A percentile compares a stretch with the other conserved stretches of the same genome.
These are phyloP conservation scores for Fusarium ramigenum DNA, from an alignment of 2,329 filamentous ascomycete species.

Conservation along the genomic window DNA sequence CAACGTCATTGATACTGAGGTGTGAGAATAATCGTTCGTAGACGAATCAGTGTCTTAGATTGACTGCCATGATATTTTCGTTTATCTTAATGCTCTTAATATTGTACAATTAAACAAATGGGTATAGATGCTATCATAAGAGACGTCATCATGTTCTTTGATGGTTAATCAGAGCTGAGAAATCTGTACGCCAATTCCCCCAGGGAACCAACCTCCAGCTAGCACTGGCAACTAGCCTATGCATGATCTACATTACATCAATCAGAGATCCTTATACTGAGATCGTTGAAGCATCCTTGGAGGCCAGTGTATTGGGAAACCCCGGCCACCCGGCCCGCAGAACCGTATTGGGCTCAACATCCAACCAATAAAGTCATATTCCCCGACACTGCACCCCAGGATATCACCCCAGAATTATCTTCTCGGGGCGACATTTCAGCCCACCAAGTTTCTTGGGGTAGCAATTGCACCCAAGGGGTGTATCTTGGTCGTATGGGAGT, in stretches of 20 bases:
- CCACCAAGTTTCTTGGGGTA: conserved; percentile 1
- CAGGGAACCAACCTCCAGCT: background rate
- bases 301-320: conserved; percentile 8
- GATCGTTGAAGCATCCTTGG: background rate
- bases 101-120: conserved; percentile 32
- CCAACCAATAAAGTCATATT: conserved; percentile 28
- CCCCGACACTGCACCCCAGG: conserved; percentile 20
- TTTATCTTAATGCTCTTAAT: conserved; percentile 11
- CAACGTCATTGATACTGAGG: background rate
- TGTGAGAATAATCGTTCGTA: background rate
- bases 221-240: conserved; percentile 3
- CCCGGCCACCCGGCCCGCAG: conserved; percentile 33
- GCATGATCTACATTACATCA: conserved; percentile 13
- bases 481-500: background rate
- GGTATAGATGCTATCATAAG: conserved; percentile 35
- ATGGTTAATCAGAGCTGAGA: conserved; percentile 17
- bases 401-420: conserved; percentile 17
- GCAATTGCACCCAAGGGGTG: background rate
- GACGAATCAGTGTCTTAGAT: background rate
- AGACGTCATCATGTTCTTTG: conserved; percentile 32
- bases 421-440: conserved; percentile 10
- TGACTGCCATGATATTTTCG: background rate
- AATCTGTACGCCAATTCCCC: conserved; percentile 18
- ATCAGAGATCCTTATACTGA: conserved; percentile 1
- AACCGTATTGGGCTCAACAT: conserved; percentile 20